Evolutionary conservation across 2,329 filamentous ascomycete genomes (phyloP).

Genomic region (Neoascochyta sp.): DNA sequence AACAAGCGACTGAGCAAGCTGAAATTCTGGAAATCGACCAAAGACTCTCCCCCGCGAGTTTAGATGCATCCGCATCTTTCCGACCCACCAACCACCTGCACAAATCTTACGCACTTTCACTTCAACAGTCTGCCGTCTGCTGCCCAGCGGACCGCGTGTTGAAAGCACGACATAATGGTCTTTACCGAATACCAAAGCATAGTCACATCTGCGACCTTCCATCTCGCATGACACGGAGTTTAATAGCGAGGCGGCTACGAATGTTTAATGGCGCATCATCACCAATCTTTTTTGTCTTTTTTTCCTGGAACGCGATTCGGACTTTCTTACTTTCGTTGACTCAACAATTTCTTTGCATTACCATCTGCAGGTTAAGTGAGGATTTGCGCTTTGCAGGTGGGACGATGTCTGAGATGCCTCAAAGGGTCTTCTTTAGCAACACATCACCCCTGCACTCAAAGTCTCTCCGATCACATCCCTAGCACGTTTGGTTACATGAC

Average conservation of each 20-base stretch:
- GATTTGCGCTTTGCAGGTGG: too few relatives aligned
- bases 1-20: constrained; percentile 68
- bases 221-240: constrained; percentile 39
- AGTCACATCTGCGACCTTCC: constrained; percentile 17
- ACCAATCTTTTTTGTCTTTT: constrained; percentile 28
- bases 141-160: constrained; percentile 25
- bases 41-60: constrained; percentile 28
- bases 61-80: constrained; percentile 10
- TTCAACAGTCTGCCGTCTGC: constrained; percentile 17
- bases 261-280: constrained; percentile 37
- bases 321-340: constrained; percentile 30
- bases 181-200: constrained; percentile 20
- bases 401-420: too few relatives aligned
- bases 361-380: too few relatives aligned
- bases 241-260: constrained; percentile 35
- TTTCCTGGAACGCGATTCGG: constrained; percentile 28
- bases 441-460: too few relatives aligned
- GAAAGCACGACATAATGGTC: constrained; percentile 37
- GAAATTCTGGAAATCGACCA: constrained; percentile 66
- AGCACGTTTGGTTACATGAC: too few relatives aligned
- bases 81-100: constrained; percentile 6
- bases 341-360: constrained; percentile 17
- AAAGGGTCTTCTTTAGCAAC: too few relatives aligned
- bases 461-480: too few relatives aligned
- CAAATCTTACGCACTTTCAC: constrained; percentile 18